Evolutionary conservation across 2,329 filamentous ascomycete genomes (phyloP).

Genomic region (Boeremia lycopersici): DNA sequence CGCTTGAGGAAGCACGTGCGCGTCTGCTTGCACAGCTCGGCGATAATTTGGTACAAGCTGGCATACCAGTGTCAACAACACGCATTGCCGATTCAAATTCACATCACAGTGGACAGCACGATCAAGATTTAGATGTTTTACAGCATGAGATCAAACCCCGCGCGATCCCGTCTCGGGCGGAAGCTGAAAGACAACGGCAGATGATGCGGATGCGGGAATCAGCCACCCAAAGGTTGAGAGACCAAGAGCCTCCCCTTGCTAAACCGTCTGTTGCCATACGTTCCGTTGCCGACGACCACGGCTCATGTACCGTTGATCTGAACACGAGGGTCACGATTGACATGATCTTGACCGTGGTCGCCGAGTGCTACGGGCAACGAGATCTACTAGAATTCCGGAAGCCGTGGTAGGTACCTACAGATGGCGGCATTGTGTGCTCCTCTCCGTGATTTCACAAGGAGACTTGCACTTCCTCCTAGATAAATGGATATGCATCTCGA

Average conservation of each 20-base stretch:
- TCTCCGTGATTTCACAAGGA: background rate
- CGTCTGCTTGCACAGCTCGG: conserved; percentile 52
- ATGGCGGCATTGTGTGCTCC: background rate
- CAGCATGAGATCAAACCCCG: background rate
- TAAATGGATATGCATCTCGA: background rate
- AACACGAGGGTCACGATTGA: conserved; percentile 73
- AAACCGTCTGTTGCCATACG: no score
- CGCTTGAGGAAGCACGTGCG: conserved; percentile 58
- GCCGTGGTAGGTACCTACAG: conserved; percentile 22
- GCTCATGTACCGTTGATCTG: conserved; percentile 51
- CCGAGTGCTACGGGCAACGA: conserved; percentile 87
- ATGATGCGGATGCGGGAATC: conserved; percentile 17
- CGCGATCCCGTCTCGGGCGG: conserved; percentile 21
- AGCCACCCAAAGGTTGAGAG: background rate
- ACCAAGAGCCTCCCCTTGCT: background rate
- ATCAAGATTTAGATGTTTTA: background rate
- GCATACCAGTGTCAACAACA: conserved; percentile 9
- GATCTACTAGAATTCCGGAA: conserved; percentile 80
- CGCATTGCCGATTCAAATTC: background rate
- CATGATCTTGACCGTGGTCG: conserved; percentile 88
- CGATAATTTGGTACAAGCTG: conserved; percentile 36
- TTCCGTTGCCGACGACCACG: background rate
- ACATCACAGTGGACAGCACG: background rate
- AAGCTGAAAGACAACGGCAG: conserved; percentile 31
- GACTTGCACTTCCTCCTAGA: background rate